phyloP scores from a whole-genome alignment of 305 asterid genomes.

The Solanum hybrid region DNA sequence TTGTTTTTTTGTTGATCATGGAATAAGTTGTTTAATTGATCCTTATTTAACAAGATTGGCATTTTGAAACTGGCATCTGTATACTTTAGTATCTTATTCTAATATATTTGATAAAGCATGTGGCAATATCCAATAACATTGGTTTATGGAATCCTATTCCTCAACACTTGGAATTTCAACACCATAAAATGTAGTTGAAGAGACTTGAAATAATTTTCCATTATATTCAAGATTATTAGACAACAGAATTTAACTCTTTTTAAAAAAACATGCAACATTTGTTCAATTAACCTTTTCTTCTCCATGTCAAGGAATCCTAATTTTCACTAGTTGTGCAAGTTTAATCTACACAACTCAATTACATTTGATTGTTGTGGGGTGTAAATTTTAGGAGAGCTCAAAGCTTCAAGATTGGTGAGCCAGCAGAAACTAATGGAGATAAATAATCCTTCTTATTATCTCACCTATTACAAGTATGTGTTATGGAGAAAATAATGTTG shows the following conservation, averaged over 20 bases:
- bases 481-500: neutral
- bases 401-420: neutral
- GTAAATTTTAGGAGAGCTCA: neutral
- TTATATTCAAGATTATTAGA: neutral
- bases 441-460: neutral
- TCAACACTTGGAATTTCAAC: neutral
- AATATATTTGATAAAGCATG: neutral
- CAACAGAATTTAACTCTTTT: neutral
- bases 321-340: neutral
- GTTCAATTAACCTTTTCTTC: neutral
- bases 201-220: neutral
- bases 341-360: neutral
- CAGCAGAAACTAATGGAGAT: neutral
- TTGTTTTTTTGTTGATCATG: neutral
- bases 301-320: neutral
- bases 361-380: neutral
- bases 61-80: neutral
- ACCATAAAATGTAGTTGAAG: neutral
- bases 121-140: neutral
- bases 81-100: neutral
- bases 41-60: conserved; percentile 5
- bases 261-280: neutral
- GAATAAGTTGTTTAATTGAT: neutral
- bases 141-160: neutral
- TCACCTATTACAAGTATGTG: neutral